These are phyloP conservation scores for Hypoxylon sp. DNA, from an alignment of 2,329 filamentous ascomycete species.

Conservation along the genomic window DNA sequence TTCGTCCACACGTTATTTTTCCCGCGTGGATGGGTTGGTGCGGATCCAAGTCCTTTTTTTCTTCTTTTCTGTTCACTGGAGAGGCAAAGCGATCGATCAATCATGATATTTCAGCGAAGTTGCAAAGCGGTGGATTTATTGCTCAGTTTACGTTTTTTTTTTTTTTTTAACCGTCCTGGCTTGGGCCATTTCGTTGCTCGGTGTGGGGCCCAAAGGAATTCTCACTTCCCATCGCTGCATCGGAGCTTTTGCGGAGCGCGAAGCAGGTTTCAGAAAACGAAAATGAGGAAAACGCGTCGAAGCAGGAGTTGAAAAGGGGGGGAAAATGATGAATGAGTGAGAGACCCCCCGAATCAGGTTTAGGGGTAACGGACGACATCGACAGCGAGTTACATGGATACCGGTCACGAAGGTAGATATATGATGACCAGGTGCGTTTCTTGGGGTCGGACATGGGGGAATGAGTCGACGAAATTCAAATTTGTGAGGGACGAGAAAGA, in stretches of 20 bases:
- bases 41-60: constrained; percentile 13
- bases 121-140: too few species aligned
- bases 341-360: background rate
- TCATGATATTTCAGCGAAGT: too few species aligned
- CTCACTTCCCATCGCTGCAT: constrained; percentile 10
- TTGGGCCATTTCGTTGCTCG: constrained; percentile 29
- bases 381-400: background rate
- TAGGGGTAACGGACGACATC: background rate
- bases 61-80: background rate
- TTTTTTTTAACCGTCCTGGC: constrained; percentile 6
- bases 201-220: constrained; percentile 3
- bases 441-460: background rate
- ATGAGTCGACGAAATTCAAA: too few species aligned
- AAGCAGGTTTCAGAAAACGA: background rate
- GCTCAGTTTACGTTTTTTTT: constrained; percentile 14
- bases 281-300: background rate
- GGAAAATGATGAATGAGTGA: background rate
- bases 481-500: too few species aligned
- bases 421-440: background rate
- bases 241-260: constrained; percentile 15
- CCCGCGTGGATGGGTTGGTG: constrained; percentile 8
- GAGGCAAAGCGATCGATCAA: constrained; percentile 14
- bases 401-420: background rate
- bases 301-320: background rate
- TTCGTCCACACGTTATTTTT: background rate